These are phyloP conservation scores for Thielaviopsis ethacetica DNA, from an alignment of 2,329 filamentous ascomycete genomes.

Conservation along the genomic window DNA sequence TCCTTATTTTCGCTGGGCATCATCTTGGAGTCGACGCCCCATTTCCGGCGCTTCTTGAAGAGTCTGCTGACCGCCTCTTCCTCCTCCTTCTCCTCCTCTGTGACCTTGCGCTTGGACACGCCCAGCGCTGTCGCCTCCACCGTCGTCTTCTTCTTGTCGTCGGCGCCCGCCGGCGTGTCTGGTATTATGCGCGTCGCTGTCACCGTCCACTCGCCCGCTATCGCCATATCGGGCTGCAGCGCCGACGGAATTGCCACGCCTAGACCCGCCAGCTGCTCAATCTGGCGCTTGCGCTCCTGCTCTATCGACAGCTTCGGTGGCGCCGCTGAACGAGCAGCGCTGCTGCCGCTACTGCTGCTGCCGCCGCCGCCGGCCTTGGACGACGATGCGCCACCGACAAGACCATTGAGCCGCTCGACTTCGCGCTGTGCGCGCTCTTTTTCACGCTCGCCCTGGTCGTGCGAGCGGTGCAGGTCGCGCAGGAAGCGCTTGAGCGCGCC, in stretches of 20 bases:
- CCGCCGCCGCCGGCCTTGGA: constrained; percentile 16
- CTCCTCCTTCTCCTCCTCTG: constrained; percentile 45
- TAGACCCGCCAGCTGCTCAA: constrained; percentile 74
- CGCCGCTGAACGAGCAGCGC: not conserved
- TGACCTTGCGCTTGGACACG: constrained; percentile 44
- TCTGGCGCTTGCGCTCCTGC: constrained; percentile 63
- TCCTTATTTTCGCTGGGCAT: constrained; percentile 34
- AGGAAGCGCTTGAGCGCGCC: constrained; percentile 75
- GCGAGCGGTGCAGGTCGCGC: constrained; percentile 69
- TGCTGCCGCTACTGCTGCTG: not conserved
- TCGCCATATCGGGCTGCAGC: constrained; percentile 63
- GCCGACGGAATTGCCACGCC: constrained; percentile 72
- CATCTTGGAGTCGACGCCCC: constrained; percentile 37
- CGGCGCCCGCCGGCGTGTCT: constrained; percentile 20
- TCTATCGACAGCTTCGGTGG: constrained; percentile 24
- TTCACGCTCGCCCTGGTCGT: constrained; percentile 67
- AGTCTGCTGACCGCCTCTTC: constrained; percentile 40
- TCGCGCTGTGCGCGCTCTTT: constrained; percentile 71
- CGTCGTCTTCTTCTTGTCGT: not conserved
- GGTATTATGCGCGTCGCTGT: constrained; percentile 45
- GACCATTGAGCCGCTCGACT: constrained; percentile 67
- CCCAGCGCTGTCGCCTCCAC: constrained; percentile 35
- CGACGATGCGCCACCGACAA: constrained; percentile 35
- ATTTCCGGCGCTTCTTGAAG: constrained; percentile 41
- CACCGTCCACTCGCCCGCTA: constrained; percentile 77